Conservation (phyloP, 1,284 basidiomycete genomes). For the Naganishia liquefaciens region DNA sequence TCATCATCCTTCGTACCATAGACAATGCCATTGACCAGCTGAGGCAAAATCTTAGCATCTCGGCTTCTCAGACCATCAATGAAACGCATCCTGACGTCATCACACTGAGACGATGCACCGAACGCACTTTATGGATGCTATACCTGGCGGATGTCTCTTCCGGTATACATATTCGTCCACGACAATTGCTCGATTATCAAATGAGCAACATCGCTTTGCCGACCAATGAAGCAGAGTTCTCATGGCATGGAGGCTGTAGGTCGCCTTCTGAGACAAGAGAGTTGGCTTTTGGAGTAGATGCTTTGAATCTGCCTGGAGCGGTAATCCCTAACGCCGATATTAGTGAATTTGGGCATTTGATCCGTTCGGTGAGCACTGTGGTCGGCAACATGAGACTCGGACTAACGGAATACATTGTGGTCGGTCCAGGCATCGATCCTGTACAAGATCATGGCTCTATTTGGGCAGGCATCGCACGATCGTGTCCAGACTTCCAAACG, state of each 20-base stretch:
- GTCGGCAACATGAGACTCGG: not conserved
- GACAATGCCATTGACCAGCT: constrained; percentile 38
- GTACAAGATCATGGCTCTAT: constrained; percentile 45
- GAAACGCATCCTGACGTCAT: constrained; percentile 34
- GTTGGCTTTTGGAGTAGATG: constrained; percentile 16
- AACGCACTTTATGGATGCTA: constrained; percentile 52
- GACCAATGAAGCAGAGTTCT: constrained; percentile 47
- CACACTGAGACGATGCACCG: constrained; percentile 44
- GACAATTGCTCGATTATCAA: constrained; percentile 46
- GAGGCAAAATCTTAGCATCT: constrained; percentile 17
- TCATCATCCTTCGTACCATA: constrained; percentile 14
- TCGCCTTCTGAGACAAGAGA: constrained; percentile 12
- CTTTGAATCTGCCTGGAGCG: constrained; percentile 37
- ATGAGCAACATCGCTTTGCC: constrained; percentile 48
- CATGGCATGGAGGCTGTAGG: constrained; percentile 45
- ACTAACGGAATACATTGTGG: not conserved
- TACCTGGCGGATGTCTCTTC: constrained; percentile 50
- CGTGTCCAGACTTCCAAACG: constrained; percentile 16
- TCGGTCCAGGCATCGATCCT: constrained; percentile 41
- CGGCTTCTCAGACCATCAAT: constrained; percentile 1
- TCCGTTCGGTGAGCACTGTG: constrained; percentile 47
- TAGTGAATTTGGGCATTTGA: constrained; percentile 52
- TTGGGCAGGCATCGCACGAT: constrained; percentile 20
- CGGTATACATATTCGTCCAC: constrained; percentile 44
- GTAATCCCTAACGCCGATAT: constrained; percentile 46